These are phyloP conservation scores for Phaeotremella fagi DNA, from an alignment of 768 basidiomycete species.

Conservation along the genomic window DNA sequence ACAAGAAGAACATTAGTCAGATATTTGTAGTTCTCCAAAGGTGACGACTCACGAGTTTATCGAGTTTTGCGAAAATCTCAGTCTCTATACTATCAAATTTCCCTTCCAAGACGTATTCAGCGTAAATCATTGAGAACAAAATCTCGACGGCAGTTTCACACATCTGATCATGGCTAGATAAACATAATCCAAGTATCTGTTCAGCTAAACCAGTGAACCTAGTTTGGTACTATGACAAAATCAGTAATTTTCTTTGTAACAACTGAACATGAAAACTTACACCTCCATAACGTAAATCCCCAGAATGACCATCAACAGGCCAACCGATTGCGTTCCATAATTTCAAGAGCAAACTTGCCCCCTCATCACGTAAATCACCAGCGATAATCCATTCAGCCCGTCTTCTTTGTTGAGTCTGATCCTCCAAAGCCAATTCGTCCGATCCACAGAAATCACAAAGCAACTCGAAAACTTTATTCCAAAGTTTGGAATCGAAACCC, in stretches of 20 bases:
- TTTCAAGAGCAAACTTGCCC: conserved; percentile 68
- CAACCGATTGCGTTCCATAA: conserved; percentile 84
- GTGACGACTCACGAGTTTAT: conserved; percentile 87
- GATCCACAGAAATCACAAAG: conserved; percentile 79
- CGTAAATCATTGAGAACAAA: conserved; percentile 83
- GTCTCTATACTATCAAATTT: conserved; percentile 87
- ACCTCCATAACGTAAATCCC: conserved; percentile 58
- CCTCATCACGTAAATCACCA: conserved; percentile 90
- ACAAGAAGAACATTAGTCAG: conserved; percentile 1
- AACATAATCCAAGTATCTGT: conserved; percentile 81
- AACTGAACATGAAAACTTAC: conserved; percentile 59
- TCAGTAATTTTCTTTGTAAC: too few species aligned
- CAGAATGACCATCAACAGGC: conserved; percentile 57
- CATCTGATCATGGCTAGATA: conserved; percentile 90
- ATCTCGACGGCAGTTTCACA: conserved; percentile 87
- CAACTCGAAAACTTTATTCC: conserved; percentile 76
- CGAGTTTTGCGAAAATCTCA: conserved; percentile 83
- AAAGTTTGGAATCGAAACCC: conserved; percentile 69
- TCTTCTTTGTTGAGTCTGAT: conserved; percentile 94
- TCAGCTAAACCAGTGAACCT: conserved; percentile 79
- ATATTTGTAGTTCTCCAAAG: conserved; percentile 53
- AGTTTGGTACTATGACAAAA: conserved; percentile 59
- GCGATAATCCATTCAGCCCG: conserved; percentile 94
- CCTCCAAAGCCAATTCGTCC: conserved; percentile 87
- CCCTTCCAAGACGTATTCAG: conserved; percentile 76